phyloP scores from a whole-genome alignment of 495 filamentous ascomycete species.

The Lophiostoma macrostomum region DNA sequence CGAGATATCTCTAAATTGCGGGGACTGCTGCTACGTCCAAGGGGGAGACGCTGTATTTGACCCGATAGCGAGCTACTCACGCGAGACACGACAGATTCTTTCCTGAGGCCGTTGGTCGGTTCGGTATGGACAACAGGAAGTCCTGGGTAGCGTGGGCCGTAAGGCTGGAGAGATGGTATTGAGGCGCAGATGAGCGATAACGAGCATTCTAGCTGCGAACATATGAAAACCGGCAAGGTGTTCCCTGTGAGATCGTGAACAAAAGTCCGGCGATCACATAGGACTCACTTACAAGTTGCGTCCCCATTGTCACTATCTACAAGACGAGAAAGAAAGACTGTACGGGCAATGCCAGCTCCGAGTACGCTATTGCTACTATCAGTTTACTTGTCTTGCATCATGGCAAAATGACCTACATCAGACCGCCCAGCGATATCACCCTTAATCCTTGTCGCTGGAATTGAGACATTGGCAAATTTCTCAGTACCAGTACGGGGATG shows the following conservation, averaged over 20 bases:
- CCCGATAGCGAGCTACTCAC: conserved; percentile 19
- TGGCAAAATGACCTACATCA: conserved; percentile 15
- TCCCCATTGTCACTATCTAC: conserved; percentile 28
- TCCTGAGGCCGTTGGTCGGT: conserved; percentile 5
- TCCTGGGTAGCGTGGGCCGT: conserved; percentile 12
- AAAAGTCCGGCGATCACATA: background rate
- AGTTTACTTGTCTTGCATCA: background rate
- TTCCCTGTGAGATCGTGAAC: conserved; percentile 22
- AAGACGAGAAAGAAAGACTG: conserved; percentile 27
- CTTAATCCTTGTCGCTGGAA: conserved; percentile 32
- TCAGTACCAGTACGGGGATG: conserved; percentile 31
- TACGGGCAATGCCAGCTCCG: conserved; percentile 26
- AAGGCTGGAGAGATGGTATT: conserved; percentile 25
- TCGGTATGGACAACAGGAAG: conserved; percentile 5
- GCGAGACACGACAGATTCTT: conserved; percentile 21
- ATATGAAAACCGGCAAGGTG: conserved; percentile 33
- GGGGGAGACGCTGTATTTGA: conserved; percentile 6
- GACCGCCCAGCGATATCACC: conserved; percentile 19
- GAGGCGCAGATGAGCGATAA: conserved; percentile 34
- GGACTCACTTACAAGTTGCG: conserved; percentile 25
- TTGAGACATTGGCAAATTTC: conserved; percentile 29
- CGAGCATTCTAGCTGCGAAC: conserved; percentile 32
- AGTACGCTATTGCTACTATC: conserved; percentile 24
- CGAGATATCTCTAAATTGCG: conserved; percentile 10
- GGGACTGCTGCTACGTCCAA: conserved; percentile 1